Percentiles rank a stretch among this genome's conserved stretches.
These are phyloP conservation scores for Inga leiocalycina DNA, from an alignment of 306 rosid genomes.

Conservation along the genomic window DNA sequence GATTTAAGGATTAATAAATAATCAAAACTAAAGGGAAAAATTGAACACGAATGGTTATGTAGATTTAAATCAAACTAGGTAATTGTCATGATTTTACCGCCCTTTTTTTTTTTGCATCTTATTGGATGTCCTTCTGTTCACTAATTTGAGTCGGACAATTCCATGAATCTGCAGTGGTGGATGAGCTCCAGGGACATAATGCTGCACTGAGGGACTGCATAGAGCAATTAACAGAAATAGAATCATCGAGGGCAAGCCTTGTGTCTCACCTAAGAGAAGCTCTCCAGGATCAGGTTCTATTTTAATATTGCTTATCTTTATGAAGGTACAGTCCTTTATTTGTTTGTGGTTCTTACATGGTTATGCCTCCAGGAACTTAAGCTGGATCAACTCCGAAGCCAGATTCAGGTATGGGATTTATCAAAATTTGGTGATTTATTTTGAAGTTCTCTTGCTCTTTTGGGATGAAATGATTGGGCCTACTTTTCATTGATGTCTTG, in stretches of 20 bases:
- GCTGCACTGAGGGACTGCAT: constrained; percentile 69
- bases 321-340: neutral
- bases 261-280: constrained; percentile 88
- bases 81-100: constrained; percentile 10
- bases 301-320: constrained; percentile 13
- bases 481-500: neutral
- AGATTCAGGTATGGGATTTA: constrained; percentile 83
- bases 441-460: constrained; percentile 14
- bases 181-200: constrained; percentile 85
- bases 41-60: neutral
- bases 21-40: constrained; percentile 11
- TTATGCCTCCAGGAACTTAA: constrained; percentile 72
- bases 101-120: constrained; percentile 26
- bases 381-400: constrained; percentile 81
- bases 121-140: constrained; percentile 30
- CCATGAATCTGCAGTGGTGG: constrained; percentile 64
- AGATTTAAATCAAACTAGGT: neutral
- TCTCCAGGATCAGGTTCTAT: constrained; percentile 86
- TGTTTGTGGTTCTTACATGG: constrained; percentile 36
- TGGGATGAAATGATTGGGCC: neutral
- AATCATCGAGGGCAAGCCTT: constrained; percentile 79
- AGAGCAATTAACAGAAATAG: constrained; percentile 72
- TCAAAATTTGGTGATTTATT: constrained; percentile 18
- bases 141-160: constrained; percentile 53
- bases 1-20: neutral